A percentile compares a stretch with the other conserved stretches of the same genome.
phyloP scores from a whole-genome alignment of 805 yeast species.

The Hanseniaspora jakobsenii region DNA sequence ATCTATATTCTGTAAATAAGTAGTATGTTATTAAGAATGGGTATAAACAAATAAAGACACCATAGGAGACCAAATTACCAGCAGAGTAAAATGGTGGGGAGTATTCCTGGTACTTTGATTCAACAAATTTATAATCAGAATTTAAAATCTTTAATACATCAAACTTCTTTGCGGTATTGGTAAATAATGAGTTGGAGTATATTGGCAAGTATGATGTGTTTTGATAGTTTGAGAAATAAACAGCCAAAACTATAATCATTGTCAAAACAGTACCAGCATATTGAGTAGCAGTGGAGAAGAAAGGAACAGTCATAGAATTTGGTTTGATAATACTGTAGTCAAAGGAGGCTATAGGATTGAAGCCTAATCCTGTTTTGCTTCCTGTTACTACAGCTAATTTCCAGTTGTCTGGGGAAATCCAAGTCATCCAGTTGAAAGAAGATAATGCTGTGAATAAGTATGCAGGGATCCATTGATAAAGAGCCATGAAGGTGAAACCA shows the following conservation, averaged over 20 bases:
- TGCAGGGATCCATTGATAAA: conserved; percentile 59
- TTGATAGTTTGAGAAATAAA: conserved; percentile 42
- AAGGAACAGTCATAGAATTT: conserved; percentile 35
- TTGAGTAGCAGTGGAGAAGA: conserved; percentile 29
- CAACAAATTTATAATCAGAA: conserved; percentile 33
- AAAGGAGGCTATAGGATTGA: conserved; percentile 43
- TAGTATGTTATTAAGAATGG: conserved; percentile 46
- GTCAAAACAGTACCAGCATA: conserved; percentile 29
- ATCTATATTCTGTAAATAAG: conserved; percentile 34
- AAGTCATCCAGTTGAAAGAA: conserved; percentile 39
- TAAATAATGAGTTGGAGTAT: conserved; percentile 39
- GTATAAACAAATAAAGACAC: conserved; percentile 44
- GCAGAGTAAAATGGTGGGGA: conserved; percentile 59
- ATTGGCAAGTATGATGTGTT: conserved; percentile 51
- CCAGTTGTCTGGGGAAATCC: conserved; percentile 30
- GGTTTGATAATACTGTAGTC: conserved; percentile 38
- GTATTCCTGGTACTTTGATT: conserved; percentile 37
- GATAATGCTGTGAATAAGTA: conserved; percentile 49
- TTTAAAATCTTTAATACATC: conserved; percentile 39
- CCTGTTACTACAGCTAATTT: conserved; percentile 52
- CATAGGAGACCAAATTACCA: conserved; percentile 47
- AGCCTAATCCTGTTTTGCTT: conserved; percentile 35
- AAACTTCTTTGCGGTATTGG: conserved; percentile 36
- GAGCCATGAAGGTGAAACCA: conserved; percentile 34
- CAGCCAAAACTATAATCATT: conserved; percentile 28